Evolutionary conservation across 495 filamentous ascomycete species (phyloP), one percentile per base, ranked within the genome.

Genomic region (Gamarada debralockiae): DNA sequence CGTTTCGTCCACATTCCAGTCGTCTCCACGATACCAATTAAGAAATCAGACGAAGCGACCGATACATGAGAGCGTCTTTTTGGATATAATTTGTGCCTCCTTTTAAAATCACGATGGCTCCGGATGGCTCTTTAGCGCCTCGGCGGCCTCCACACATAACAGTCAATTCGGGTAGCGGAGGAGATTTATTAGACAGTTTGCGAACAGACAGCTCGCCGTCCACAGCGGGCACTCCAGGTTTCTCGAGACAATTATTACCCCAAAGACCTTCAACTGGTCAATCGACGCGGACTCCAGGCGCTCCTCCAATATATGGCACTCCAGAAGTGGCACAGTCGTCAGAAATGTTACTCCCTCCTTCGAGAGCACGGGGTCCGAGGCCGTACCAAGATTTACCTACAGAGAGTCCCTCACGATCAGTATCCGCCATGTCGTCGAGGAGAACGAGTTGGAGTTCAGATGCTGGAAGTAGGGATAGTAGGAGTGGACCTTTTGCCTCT

Each of bases 361-460:
- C 62, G 20, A 59, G 36, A 41, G 21, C 52, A 22, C 29, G 58
- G 55, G 43, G 37, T 7, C 27, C 27, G 3, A 39, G 48, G 29
- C 52, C 50, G 13, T 65, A 59, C 45, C 52, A 53, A 55, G 61
- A 64, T 59, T 7, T 34, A 3, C 52, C 48, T 5, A 27, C 20
- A 33, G 57, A 56, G 10, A 34, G 37, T 3, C 43, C 50, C 8
- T 52, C 56, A 37, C 48, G 53, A 4, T 56, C 58, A 5, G 40
- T 39, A 15, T 70, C 65, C 7, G 70, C 61, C n/a, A 67, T 73
- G 50, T 79, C 77, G 3, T 83, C 80, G 27, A 70, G 82, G 52
- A 67, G 82, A 50, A 80, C 78, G 14, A 86, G 83, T 65, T 83
- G 77, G 73, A 80, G 76, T 55, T 84, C 79, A 12, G 81, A 82